Base-by-base conservation (phyloP, 116 monocot genomes). In the Phalaenopsis hybrid region DNA sequence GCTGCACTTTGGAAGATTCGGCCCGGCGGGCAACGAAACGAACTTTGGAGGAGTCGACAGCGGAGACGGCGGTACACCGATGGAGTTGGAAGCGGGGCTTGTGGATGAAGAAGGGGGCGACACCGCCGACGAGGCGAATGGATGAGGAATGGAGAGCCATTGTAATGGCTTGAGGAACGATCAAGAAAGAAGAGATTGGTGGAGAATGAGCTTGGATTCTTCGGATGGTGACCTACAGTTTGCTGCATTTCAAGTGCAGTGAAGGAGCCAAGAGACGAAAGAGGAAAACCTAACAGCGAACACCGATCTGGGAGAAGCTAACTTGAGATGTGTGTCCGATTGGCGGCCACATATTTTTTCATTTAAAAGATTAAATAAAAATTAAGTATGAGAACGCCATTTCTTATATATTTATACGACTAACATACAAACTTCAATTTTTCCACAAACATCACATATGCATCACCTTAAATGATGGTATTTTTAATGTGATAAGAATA, bases 11-110 rank as follows among this genome's bases (percentile, higher is more conserved):
- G 41, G 83, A 77, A 50, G 94, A 91, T 73, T 94, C 97, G 37
- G 91, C 80, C 69, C 97, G 91, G 58, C 82, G 85, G 72, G 97
- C 97, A 77, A 88, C 81, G 78, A 98, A 98, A 23, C 94, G 90
- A 33, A 94, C 97, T 45, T 89, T 90, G 21, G 91, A 86, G 44
- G 85, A 90, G 61, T 88, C 81, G 52, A 82, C 81, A 52, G 90
- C 85, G 81, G 81, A 8, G 74, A 50, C 12, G 50, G 78, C 34
- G 68, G 68, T 49, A 68, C 43, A 65, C 81, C 61, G 81, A 10
- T 9, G 8, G 13, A 73, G 41, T 33, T 33, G 73, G 8, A 21
- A 20, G 59, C 17, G 43, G 74, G 37, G 31, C 61, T 25, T 34
- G 73, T 12, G 67, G 75, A 3, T 12, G 82, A 6, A 34, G 75